Conservation (phyloP, 768 basidiomycete genomes). For the Collybiopsis luxurians region DNA sequence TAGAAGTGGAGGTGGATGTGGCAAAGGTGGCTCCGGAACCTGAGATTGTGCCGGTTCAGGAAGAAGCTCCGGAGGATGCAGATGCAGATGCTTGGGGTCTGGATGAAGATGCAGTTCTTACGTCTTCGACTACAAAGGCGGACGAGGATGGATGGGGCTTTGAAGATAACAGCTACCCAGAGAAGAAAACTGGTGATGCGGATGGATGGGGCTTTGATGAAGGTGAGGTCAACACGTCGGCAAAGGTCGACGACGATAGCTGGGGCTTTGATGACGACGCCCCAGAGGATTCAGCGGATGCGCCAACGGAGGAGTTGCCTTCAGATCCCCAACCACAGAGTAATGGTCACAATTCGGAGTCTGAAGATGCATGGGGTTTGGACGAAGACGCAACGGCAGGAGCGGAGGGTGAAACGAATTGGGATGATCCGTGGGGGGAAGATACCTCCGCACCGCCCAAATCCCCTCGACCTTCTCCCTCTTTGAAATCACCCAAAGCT, state of each 20-base stretch:
- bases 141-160: conserved; percentile 50
- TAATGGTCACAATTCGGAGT: conserved; percentile 23
- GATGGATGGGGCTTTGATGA: conserved; percentile 11
- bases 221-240: not conserved
- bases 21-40: conserved; percentile 28
- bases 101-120: conserved; percentile 36
- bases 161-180: conserved; percentile 37
- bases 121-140: conserved; percentile 26
- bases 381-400: conserved; percentile 43
- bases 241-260: conserved; percentile 11
- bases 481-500: conserved; percentile 41
- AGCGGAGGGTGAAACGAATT: conserved; percentile 40
- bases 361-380: conserved; percentile 75
- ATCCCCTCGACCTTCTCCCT: conserved; percentile 25
- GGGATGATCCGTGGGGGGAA: conserved; percentile 75
- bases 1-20: conserved; percentile 30
- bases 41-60: conserved; percentile 17
- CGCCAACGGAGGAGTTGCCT: conserved; percentile 23
- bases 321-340: conserved; percentile 12
- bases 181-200: conserved; percentile 9
- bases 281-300: conserved; percentile 30
- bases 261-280: conserved; percentile 22
- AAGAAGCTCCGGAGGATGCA: conserved; percentile 23
- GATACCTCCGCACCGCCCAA: conserved; percentile 19
- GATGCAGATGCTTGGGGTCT: conserved; percentile 50